A percentile compares a stretch with the other conserved stretches of the same genome.
Evolutionary conservation across 768 basidiomycete genomes (phyloP).

Genomic region (Gymnopilus dilepis): DNA sequence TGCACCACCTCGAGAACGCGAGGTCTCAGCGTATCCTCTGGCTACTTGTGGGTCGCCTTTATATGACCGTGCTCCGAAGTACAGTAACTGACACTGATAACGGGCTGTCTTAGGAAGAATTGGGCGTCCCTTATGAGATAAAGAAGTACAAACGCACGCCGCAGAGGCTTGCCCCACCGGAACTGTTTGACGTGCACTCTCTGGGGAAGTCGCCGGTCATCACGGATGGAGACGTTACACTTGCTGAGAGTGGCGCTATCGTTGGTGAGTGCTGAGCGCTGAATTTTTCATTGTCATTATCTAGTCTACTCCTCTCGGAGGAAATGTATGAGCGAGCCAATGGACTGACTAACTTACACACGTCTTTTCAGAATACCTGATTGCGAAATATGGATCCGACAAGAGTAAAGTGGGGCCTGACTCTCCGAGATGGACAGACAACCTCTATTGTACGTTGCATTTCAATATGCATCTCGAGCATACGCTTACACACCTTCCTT

Average conservation of each 20-base stretch:
- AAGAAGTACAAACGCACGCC: slow-evolving; percentile 45
- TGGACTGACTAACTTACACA: slow-evolving; percentile 37
- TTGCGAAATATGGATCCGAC: slow-evolving; percentile 42
- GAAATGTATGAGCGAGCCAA: no score
- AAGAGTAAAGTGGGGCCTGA: slow-evolving; percentile 27
- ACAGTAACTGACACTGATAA: no score
- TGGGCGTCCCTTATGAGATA: slow-evolving; percentile 48
- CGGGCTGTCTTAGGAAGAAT: slow-evolving; percentile 48
- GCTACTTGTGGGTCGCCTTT: slow-evolving; percentile 1
- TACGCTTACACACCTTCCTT: slow-evolving; percentile 10
- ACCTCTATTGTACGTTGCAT: slow-evolving; percentile 39
- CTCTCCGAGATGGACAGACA: slow-evolving; percentile 32
- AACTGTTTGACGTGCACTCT: slow-evolving; percentile 43
- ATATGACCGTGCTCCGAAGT: neutral
- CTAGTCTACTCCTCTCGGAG: no score
- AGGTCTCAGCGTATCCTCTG: slow-evolving; percentile 4
- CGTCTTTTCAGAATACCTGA: slow-evolving; percentile 44
- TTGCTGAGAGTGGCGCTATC: slow-evolving; percentile 48
- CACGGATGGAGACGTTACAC: slow-evolving; percentile 47
- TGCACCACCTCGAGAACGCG: slow-evolving; percentile 1
- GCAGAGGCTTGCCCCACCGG: slow-evolving; percentile 39
- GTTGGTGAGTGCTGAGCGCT: slow-evolving; percentile 35
- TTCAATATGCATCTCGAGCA: neutral
- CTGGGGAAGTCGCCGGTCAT: slow-evolving; percentile 54
- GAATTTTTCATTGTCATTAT: neutral